A percentile compares a stretch with the other conserved stretches of the same genome.
Evolutionary conservation across 805 yeast genomes (phyloP).

Genomic region (Candida andamanensis): DNA sequence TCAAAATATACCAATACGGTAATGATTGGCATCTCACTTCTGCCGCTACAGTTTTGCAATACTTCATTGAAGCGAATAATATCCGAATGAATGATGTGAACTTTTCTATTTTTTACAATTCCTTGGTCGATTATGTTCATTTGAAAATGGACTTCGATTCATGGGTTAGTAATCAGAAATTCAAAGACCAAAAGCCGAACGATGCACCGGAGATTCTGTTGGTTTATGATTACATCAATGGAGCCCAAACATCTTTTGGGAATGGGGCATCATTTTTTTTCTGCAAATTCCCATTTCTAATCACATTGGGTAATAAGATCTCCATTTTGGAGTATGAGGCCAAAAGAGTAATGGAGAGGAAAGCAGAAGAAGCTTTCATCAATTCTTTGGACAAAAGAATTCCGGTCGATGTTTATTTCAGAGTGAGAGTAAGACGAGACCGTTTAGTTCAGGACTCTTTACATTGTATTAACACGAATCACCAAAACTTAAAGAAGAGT

Average conservation of each 20-base stretch:
- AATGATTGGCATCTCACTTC: slow-evolving; percentile 77
- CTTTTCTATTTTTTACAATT: slow-evolving; percentile 61
- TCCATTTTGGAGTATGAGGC: slow-evolving; percentile 80
- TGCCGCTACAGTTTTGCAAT: slow-evolving; percentile 54
- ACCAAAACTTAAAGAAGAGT: slow-evolving; percentile 63
- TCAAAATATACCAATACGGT: slow-evolving; percentile 58
- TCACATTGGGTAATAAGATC: slow-evolving; percentile 80
- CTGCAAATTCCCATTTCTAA: slow-evolving; percentile 79
- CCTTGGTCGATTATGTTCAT: slow-evolving; percentile 74
- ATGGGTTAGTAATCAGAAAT: slow-evolving; percentile 56
- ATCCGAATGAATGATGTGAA: slow-evolving; percentile 22
- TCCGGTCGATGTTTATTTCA: slow-evolving; percentile 63
- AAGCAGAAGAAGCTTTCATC: slow-evolving; percentile 86
- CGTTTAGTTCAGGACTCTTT: slow-evolving; percentile 72
- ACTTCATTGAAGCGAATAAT: slow-evolving; percentile 52
- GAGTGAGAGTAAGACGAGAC: slow-evolving; percentile 62
- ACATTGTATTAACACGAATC: slow-evolving; percentile 50
- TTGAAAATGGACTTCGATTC: slow-evolving; percentile 74
- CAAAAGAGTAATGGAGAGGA: slow-evolving; percentile 70
- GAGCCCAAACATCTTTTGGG: slow-evolving; percentile 22
- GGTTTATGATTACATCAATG: slow-evolving; percentile 46
- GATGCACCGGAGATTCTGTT: slow-evolving; percentile 30
- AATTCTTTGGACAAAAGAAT: slow-evolving; percentile 60
- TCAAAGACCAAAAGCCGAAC: slow-evolving; percentile 6
- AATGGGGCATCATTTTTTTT: slow-evolving; percentile 45